phyloP scores from a whole-genome alignment of 805 yeast species.

The Maudiozyma serrabonitensis region DNA sequence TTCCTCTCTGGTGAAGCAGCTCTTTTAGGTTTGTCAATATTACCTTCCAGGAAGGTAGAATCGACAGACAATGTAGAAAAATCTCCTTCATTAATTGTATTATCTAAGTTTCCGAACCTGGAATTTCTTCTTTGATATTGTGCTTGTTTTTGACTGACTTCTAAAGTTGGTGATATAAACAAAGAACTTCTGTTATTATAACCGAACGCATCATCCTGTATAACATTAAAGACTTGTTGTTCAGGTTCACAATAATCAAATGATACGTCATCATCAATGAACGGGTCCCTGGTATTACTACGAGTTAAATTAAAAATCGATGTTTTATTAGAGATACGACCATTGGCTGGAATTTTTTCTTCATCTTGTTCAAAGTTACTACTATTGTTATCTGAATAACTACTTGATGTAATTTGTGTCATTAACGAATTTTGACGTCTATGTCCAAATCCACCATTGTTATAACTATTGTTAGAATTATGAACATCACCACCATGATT shows the following conservation, averaged over 20 bases:
- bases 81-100: neutral
- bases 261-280: neutral
- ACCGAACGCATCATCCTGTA: conserved; percentile 13
- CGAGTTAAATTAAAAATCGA: neutral
- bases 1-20: conserved; percentile 26
- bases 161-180: conserved; percentile 76
- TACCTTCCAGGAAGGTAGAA: neutral
- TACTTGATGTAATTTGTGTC: neutral
- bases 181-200: conserved; percentile 29
- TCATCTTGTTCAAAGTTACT: conserved; percentile 1
- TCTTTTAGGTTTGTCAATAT: conserved; percentile 18
- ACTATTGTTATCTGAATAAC: neutral
- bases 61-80: neutral
- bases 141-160: conserved; percentile 45
- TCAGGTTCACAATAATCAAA: neutral
- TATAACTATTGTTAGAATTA: neutral
- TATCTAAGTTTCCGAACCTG: conserved; percentile 5
- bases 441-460: neutral
- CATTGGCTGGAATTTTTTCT: neutral
- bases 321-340: neutral
- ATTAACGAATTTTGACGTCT: neutral
- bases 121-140: conserved; percentile 27
- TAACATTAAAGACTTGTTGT: conserved; percentile 8
- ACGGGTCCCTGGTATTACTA: neutral
- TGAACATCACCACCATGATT: neutral